A percentile compares a stretch with the other conserved stretches of the same genome.
Evolutionary conservation across 176 grass and related monocot species (phyloP).

Genomic region (Avena atlantica): DNA sequence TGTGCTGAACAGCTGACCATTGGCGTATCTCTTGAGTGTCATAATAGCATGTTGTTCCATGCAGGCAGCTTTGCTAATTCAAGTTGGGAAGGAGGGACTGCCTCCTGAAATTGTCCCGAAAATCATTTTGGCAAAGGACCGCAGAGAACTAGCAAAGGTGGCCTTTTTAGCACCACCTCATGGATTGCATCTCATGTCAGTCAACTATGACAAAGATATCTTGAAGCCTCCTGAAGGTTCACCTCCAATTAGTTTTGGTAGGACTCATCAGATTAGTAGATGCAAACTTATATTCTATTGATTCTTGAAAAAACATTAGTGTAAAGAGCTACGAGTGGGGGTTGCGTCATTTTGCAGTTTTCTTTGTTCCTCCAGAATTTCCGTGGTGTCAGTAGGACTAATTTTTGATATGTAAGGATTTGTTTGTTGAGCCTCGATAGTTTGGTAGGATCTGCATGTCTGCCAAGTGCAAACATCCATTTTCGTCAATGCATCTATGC

Average conservation of each 20-base stretch:
- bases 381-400: not conserved
- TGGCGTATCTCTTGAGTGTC: slow-evolving; percentile 16
- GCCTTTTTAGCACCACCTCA: slow-evolving; percentile 77
- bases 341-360: slow-evolving; percentile 4
- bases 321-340: not conserved
- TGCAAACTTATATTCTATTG: slow-evolving; percentile 92
- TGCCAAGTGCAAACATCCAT: not conserved
- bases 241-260: slow-evolving; percentile 79
- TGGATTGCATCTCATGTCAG: slow-evolving; percentile 82
- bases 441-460: not conserved
- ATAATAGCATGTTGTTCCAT: slow-evolving; percentile 16
- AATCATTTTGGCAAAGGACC: slow-evolving; percentile 70
- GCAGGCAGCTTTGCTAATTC: slow-evolving; percentile 90
- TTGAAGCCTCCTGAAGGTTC: slow-evolving; percentile 69
- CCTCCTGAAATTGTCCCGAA: slow-evolving; percentile 68
- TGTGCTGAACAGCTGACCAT: not conserved
- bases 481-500: not conserved
- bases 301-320: slow-evolving; percentile 31
- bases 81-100: slow-evolving; percentile 83
- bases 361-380: slow-evolving; percentile 27
- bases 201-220: slow-evolving; percentile 80
- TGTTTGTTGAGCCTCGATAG: not conserved
- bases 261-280: slow-evolving; percentile 69
- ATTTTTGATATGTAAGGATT: not conserved
- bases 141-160: slow-evolving; percentile 83